Base-by-base conservation (phyloP, 805 yeast genomes). In the Myxozyma kluyveri region DNA sequence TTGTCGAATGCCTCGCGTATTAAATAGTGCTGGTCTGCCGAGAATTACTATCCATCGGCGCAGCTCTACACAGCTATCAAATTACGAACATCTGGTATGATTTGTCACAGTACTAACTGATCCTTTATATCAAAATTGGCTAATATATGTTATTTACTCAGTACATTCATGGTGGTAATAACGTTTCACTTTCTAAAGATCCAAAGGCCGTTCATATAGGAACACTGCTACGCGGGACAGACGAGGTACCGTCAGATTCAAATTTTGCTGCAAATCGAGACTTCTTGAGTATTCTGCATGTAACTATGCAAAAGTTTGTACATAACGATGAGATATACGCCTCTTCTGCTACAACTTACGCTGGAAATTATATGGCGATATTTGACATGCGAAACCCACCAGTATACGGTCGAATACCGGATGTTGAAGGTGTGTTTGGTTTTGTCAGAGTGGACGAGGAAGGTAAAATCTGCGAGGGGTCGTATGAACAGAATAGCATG, bases 351-450 rank as follows among this genome's bases (percentile, higher is more conserved):
- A 61, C 64, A 0, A 66, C 65, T 29, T 68, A 69, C 38, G 57
- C 47, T 7, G 37, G 74, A 33, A 78, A 77, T 57, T 77, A 77
- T 12, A 71, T 84, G 83, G 88, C 89, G 5, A 77, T 87, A 40
- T 83, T 79, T 59, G 95, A 86, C 64, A 73, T 83, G 55, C 73
- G 93, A 52, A 78, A 75, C 42, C 75, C 80, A 0, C 88, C 91
- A 0, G 70, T 76, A 21, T 79, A 77, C 54, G 84, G 83, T 31
- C 73, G 93, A 58, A 77, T 76, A 12, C 88, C 91, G 0, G 85
- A 82, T 19, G 77, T 84, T 6, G 87, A 84, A 55, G 85, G 84
- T 60, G 80, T 81, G 1, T 72, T 81, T 46, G 95, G 95, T 0
- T 84, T 82, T 61, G 82, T 86, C 7, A 75, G 76, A 56, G 84